phyloP scores from a whole-genome alignment of 345 rosid genomes.

The Pseudoturritis turrita region DNA sequence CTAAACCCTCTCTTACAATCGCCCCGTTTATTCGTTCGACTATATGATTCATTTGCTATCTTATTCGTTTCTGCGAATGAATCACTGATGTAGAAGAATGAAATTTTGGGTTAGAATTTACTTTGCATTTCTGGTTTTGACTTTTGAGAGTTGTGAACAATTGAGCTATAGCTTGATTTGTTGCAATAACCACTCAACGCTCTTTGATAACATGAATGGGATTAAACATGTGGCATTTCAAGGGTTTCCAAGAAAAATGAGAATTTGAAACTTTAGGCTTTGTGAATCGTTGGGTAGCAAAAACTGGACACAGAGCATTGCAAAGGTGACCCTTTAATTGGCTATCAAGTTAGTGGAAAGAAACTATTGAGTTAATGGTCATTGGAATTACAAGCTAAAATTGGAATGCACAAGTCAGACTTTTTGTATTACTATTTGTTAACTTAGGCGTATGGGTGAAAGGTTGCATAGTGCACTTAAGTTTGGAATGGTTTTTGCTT shows the following conservation, averaged over 20 bases:
- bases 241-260: not conserved
- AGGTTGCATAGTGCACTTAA: not conserved
- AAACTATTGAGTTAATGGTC: not conserved
- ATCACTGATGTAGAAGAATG: not conserved
- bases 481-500: not conserved
- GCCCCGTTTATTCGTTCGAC: too few relatives aligned
- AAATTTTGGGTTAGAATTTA: not conserved
- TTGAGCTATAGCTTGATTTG: not conserved
- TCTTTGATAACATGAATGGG: too few relatives aligned
- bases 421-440: not conserved
- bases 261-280: constrained; percentile 7
- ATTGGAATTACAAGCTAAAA: not conserved
- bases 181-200: too few relatives aligned
- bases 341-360: not conserved
- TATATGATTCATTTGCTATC: not conserved
- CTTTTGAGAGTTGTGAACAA: too few relatives aligned
- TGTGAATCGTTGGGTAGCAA: not conserved
- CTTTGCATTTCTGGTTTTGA: not conserved
- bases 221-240: too few relatives aligned
- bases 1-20: not conserved
- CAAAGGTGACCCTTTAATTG: not conserved
- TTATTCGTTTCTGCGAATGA: not conserved
- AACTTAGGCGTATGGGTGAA: not conserved
- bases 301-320: not conserved
- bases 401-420: not conserved